Conservation (phyloP, 495 filamentous ascomycete species). For the Podospora tetraspora region DNA sequence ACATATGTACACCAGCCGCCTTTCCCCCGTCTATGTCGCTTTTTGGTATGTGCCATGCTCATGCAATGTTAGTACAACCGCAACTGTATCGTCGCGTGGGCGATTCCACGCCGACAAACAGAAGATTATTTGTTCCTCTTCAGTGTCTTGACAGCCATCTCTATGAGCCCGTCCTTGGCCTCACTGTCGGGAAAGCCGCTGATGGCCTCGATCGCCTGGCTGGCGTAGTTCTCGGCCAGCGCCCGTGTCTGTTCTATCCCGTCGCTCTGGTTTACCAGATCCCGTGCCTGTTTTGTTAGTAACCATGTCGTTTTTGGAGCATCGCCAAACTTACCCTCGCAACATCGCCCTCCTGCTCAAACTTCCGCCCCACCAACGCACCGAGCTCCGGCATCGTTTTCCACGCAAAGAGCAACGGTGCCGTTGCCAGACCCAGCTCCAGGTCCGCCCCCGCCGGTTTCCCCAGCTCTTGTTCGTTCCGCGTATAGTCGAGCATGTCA, state of each 20-base stretch:
- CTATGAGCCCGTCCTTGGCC: conserved; percentile 81
- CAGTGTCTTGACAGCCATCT: conserved; percentile 90
- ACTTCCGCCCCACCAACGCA: conserved; percentile 85
- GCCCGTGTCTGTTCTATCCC: conserved; percentile 86
- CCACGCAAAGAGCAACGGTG: conserved; percentile 93
- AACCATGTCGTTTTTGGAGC: background rate
- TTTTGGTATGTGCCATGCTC: conserved; percentile 5
- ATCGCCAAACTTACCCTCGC: conserved; percentile 53
- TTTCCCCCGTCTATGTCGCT: conserved; percentile 10
- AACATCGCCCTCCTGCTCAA: conserved; percentile 76
- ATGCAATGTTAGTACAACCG: conserved; percentile 11
- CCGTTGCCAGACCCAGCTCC: conserved; percentile 91
- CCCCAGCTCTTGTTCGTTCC: conserved; percentile 74
- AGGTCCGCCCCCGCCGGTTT: conserved; percentile 94
- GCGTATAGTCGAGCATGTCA: conserved; percentile 95
- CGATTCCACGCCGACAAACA: background rate
- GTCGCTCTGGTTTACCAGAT: conserved; percentile 73
- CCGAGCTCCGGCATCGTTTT: conserved; percentile 82
- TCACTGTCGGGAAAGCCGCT: conserved; percentile 81
- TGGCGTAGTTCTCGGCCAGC: conserved; percentile 82
- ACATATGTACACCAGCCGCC: conserved; percentile 12
- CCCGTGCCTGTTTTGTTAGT: conserved; percentile 60
- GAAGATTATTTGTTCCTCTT: conserved; percentile 72
- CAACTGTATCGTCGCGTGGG: background rate
- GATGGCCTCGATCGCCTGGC: conserved; percentile 81